Evolutionary conservation across 495 filamentous ascomycete genomes (phyloP), one percentile per base, ranked within the genome.

Genomic region (Lophiostoma macrostomum): DNA sequence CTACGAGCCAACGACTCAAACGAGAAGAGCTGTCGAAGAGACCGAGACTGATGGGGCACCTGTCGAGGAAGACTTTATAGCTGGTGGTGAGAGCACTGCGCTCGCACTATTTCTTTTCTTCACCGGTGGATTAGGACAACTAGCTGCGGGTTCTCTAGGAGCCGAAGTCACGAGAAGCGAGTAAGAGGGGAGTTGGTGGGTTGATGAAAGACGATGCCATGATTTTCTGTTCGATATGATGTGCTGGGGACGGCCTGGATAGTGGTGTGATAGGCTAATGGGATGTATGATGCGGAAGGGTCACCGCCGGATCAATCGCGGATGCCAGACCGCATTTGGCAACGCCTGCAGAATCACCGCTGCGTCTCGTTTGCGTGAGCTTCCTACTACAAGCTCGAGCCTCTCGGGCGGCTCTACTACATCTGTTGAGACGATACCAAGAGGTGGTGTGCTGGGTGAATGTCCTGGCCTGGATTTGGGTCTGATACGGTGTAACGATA

Each of bases 61-160:
- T 18, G 19, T 14, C 6, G 12, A 18, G 14, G 60, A 63, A 20
- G 55, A 60, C 27, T 5, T 59, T 0, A 39, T 56, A 13, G 36
- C 43, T 5, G 54, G 50, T 8, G 60, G 60, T 13, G 60, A 63
- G 50, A 34, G 39, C 10, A 50, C 60, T 7, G 60, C 60, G 16
- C 41, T 63, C 11, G 50, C 44, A 1, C n/a, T 58, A 13, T 53
- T 44, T 16, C 34, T 59, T n/a, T 23, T 30, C 20, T 22, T 56
- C 27, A 20, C 41, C 8, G 60, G 60, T 13, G 60, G 60, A 10
- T 35, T 63, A 20, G 60, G 60, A 16, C 40, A 34, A 20, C 11
- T 56, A 14, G 45, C 37, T 19, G 60, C 58, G n/a, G 30, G 44
- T 23, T 40, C 56, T 25, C 58, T 61, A 8, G 58, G 58, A 13